Evolutionary conservation across 345 rosid species (phyloP), one percentile per base, ranked within the genome.

Genomic region (Sisymbrium irio): DNA sequence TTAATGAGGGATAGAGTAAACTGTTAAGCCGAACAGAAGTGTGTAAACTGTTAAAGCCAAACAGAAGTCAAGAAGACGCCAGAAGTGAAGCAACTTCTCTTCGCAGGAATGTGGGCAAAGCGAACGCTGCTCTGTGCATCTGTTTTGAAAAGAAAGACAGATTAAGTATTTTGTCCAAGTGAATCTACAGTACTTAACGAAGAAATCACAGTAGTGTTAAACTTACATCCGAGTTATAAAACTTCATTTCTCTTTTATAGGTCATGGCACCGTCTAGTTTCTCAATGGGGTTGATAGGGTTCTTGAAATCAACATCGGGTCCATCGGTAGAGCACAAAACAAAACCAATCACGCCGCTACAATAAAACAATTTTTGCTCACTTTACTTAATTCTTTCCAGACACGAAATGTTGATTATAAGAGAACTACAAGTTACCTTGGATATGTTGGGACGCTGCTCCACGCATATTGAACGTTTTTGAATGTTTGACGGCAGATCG

Each of bases 361-460:
- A 86, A 54, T n/a, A n/a, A 7, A 44, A 20, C 49, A 9, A 49
- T 10, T 9, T 37, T 27, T 44, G 32, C 25, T 46, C 19, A 41
- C 12, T 32, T 56, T 12, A 47, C 18, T 18, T 33, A 27, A 27
- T 36, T 56, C 15, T 3, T 37, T 37, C 8, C 19, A 41, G 44
- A 18, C 13, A 45, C 1, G 44, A 1, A 7, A 28, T 19, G 17
- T 60, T 32, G 56, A 65, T 35, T 9, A 53, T 53, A 54, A 62
- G 53, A 36, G 68, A 70, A 28, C 1, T 44, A 69, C 28, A 56
- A 22, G 61, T 56, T 77, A 90, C 98, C 99, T 95, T 71, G 98
- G 99, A 85, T 88, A 95, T 41, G 98, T 90, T 14, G 99, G 99
- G 74, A 95, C 96, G 74, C 89, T 92, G 50, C 98, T 76, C 98